Percentiles rank a stretch among this genome's conserved stretches.
These are phyloP conservation scores for Umbelopsis sp. DNA, from an alignment of 371 early-diverging fungal species.

Conservation along the genomic window DNA sequence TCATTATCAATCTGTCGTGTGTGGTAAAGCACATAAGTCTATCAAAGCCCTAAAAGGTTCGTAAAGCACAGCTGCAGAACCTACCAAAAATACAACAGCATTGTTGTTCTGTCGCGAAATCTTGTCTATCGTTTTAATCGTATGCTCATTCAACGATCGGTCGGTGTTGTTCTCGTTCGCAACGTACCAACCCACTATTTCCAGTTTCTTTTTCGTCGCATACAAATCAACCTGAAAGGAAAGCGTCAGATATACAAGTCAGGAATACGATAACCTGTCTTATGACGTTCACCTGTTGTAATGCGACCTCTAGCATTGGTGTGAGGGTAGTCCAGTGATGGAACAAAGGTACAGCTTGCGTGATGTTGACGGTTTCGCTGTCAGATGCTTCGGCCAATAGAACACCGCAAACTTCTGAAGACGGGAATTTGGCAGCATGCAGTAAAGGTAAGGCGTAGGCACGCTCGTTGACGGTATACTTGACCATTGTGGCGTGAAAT, in stretches of 20 bases:
- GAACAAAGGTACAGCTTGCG: constrained; percentile 76
- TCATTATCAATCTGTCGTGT: constrained; percentile 37
- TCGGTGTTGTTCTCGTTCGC: constrained; percentile 57
- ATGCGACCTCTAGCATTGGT: constrained; percentile 79
- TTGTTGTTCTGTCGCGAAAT: constrained; percentile 45
- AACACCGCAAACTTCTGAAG: constrained; percentile 71
- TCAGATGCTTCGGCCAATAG: constrained; percentile 50
- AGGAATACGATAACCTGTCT: too few relatives aligned
- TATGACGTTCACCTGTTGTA: constrained; percentile 64
- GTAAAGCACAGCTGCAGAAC: not conserved
- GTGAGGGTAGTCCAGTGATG: constrained; percentile 80
- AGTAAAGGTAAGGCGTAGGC: constrained; percentile 77
- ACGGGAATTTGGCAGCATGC: constrained; percentile 84
- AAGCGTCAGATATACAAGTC: not conserved
- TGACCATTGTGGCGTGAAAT: not conserved
- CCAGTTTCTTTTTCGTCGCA: constrained; percentile 43
- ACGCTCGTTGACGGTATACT: constrained; percentile 24
- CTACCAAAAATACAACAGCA: constrained; percentile 51
- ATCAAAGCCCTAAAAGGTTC: not conserved
- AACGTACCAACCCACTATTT: constrained; percentile 68
- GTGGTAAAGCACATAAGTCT: not conserved
- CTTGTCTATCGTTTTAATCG: constrained; percentile 55
- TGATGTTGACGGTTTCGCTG: constrained; percentile 38
- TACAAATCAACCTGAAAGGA: constrained; percentile 51
- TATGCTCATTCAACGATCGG: constrained; percentile 46